Percentiles rank a stretch among this genome's conserved stretches.
Evolutionary conservation across 2,329 filamentous ascomycete genomes (phyloP).

Genomic region (Alternaria arborescens): DNA sequence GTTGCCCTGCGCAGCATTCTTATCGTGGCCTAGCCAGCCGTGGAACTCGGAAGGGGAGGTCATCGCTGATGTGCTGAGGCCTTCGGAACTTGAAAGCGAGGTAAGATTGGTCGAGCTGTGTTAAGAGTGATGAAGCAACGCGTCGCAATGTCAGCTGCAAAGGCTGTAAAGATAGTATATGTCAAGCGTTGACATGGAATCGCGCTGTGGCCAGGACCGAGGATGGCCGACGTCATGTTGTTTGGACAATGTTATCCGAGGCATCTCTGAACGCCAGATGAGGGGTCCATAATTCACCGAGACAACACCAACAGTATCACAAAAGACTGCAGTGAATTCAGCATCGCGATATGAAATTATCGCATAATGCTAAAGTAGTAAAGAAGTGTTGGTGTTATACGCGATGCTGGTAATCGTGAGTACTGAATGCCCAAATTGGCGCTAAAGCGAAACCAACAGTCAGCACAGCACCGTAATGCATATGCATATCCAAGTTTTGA

Average conservation of each 20-base stretch:
- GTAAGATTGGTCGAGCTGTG: background rate
- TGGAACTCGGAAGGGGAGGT: constrained; percentile 59
- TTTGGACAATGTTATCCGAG: constrained; percentile 24
- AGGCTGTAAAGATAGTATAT: background rate
- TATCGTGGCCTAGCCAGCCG: constrained; percentile 65
- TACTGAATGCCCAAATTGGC: background rate
- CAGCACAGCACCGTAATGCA: background rate
- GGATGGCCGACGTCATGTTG: constrained; percentile 18
- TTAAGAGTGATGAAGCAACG: background rate
- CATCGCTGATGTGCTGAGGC: constrained; percentile 21
- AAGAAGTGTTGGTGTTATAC: background rate
- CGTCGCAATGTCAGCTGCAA: background rate
- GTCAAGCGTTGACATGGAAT: background rate
- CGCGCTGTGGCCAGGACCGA: constrained; percentile 13
- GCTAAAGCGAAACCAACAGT: constrained; percentile 1
- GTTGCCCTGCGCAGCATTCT: constrained; percentile 60
- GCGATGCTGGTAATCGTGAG: background rate
- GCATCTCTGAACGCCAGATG: constrained; percentile 15
- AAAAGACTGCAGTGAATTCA: background rate
- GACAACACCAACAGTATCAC: background rate
- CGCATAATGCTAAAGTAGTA: background rate
- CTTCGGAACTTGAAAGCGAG: background rate
- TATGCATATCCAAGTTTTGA: background rate
- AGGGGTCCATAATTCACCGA: constrained; percentile 9
- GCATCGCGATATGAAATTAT: background rate